Base-by-base conservation (phyloP, 768 basidiomycete species). In the Suillus spraguei region DNA sequence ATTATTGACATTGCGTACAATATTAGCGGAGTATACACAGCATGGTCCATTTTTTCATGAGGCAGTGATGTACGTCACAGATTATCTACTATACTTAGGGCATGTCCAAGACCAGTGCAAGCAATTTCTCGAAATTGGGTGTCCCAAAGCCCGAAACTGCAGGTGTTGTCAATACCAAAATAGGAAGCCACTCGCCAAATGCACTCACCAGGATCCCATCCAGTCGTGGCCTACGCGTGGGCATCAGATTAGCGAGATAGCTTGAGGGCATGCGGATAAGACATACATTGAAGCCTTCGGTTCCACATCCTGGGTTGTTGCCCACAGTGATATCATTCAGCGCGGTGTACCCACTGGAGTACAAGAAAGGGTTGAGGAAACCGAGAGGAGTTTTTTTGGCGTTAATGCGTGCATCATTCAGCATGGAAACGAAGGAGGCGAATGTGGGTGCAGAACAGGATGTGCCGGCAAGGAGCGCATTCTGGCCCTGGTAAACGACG, bases 131-230 rank as follows among this genome's bases (percentile, higher is more conserved):
- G 13, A 39, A 39, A 14, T 39, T 39, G 13, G 38, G 38, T 14
- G 38, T 39, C 13, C 38, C 38, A 39, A 39, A 13, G 14, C 38
- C 38, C 5, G 38, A 39, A 14, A 39, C 38, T 39, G 38, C 38
- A 39, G 13, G 13, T 39, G 13, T 14, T 14, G 13, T 39, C 38
- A 39, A 39, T 3, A 39, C 38, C 38, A 5, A 39, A 39, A 39
- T 39, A 39, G 38, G 38, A 39, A 14, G 14, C 13, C 7, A 39
- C 4, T 70, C 6, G 28, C 22, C 7, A 17, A 39, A n/a, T 36
- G 17, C 24, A 36, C 56, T 58, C 66, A 85, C 85, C 80, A 44
- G 86, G 82, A 76, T 87, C 86, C 86, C 87, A 88, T 53, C 87
- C 87, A 56, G 53, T 60, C 16, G 82, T 81, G 5, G 83, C 79